phyloP scores from a whole-genome alignment of 2,329 filamentous ascomycete genomes.

The Helotiales sp. region DNA sequence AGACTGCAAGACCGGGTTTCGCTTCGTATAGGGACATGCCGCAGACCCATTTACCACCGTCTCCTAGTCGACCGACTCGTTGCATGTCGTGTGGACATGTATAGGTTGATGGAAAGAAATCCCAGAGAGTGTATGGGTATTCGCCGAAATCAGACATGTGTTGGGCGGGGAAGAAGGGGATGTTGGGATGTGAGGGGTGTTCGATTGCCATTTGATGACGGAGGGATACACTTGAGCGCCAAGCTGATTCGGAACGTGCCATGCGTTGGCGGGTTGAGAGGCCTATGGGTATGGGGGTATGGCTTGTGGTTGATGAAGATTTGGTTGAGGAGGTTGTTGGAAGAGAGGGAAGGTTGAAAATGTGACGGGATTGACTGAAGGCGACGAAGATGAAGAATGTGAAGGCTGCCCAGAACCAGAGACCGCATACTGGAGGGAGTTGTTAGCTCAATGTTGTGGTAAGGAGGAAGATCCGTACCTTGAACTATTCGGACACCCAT shows the following conservation, averaged over 20 bases:
- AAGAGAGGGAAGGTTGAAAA: constrained; percentile 6
- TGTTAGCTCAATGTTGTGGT: not conserved
- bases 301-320: not conserved
- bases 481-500: constrained; percentile 28
- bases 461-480: constrained; percentile 13
- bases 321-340: not conserved
- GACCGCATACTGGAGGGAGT: constrained; percentile 21
- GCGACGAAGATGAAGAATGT: constrained; percentile 28
- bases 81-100: constrained; percentile 43
- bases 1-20: constrained; percentile 11
- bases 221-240: constrained; percentile 24
- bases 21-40: constrained; percentile 41
- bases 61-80: constrained; percentile 40
- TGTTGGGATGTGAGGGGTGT: constrained; percentile 22
- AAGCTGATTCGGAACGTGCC: constrained; percentile 26
- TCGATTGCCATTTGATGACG: constrained; percentile 26
- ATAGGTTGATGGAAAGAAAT: constrained; percentile 42
- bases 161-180: constrained; percentile 30
- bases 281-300: constrained; percentile 2
- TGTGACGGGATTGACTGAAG: constrained; percentile 20
- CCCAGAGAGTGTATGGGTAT: constrained; percentile 41
- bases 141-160: constrained; percentile 20
- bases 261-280: constrained; percentile 26
- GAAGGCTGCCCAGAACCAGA: constrained; percentile 32
- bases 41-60: constrained; percentile 46